Base-by-base conservation (phyloP, 2,329 filamentous ascomycete genomes). In the Colletotrichum godetiae region DNA sequence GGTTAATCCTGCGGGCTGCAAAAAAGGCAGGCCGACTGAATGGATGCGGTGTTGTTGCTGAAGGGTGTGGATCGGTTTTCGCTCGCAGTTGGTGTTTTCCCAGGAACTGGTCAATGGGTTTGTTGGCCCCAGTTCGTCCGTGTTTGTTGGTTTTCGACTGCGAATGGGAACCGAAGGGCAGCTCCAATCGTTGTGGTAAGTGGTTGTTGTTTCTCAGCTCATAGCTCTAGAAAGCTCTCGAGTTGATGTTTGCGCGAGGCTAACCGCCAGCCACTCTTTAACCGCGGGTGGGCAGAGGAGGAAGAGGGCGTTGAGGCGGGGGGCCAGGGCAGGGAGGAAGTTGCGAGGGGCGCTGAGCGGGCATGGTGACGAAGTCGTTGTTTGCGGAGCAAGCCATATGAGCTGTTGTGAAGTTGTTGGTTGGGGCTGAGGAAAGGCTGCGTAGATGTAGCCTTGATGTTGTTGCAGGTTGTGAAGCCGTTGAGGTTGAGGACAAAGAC, bases 251-350 rank as follows among this genome's bases (percentile, higher is more conserved):
- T 63, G 65, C 60, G 63, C 55, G n/a, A 70, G 67, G 70, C 71
- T 57, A 8, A 37, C 49, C 59, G 46, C 55, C 27, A 6, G 68
- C 19, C 29, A 42, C 42, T 64, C 58, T 78, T 90, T 90, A 90
- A 77, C 84, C 85, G 79, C 88, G 86, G 85, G 91, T 92, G 80
- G 90, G 90, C 75, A 92, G 88, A 82, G 90, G 88, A 82, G 90
- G 90, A 67, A 92, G 88, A 83, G 90, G 90, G 68, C 90, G 86
- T 83, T 87, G 90, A 75, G 90, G 90, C 78, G 90, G 90, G 74
- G 90, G 90, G 78, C 90, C 90, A 67, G 90, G 90, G 88, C 90
- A 92, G 77, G 90, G 90, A 84, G 90, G 90, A 76, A 92, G 89
- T 79, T 92, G 89, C 77, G 90, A 91, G 75, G 90, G 90, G 80